Evolutionary conservation across 805 yeast genomes (phyloP).

Genomic region (Candida pseudofarinosa): DNA sequence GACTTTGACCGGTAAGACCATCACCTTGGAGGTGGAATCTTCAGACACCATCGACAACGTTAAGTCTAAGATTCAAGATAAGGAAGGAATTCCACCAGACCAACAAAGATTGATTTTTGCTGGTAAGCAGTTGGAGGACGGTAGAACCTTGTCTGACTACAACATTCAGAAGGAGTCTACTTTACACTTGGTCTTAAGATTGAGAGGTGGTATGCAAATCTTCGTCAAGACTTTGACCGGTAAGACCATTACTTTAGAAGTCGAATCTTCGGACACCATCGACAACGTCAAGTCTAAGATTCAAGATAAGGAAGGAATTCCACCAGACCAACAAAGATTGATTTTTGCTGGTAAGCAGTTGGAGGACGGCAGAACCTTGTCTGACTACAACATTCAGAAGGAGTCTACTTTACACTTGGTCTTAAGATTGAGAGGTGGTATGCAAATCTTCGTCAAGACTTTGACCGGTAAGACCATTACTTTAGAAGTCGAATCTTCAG

Average conservation of each 20-base stretch:
- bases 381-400: slow-evolving; percentile 98
- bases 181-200: slow-evolving; percentile 90
- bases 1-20: slow-evolving; percentile 99
- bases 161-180: slow-evolving; percentile 99
- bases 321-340: slow-evolving; percentile 96
- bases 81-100: slow-evolving; percentile 99
- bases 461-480: slow-evolving; percentile 54
- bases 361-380: slow-evolving; percentile 93
- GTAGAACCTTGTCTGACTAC: slow-evolving; percentile 98
- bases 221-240: slow-evolving; percentile 57
- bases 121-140: slow-evolving; percentile 99
- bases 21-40: slow-evolving; percentile 98
- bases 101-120: slow-evolving; percentile 99
- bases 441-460: slow-evolving; percentile 36
- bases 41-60: slow-evolving; percentile 98
- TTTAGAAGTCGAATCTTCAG: slow-evolving; percentile 94
- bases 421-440: slow-evolving; percentile 96
- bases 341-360: slow-evolving; percentile 97
- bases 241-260: slow-evolving; percentile 82
- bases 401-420: slow-evolving; percentile 96
- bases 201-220: slow-evolving; percentile 82
- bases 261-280: slow-evolving; percentile 95
- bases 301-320: slow-evolving; percentile 96
- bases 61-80: slow-evolving; percentile 97
- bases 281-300: slow-evolving; percentile 96